Percentiles rank a stretch among this genome's conserved stretches.
Evolutionary conservation across 495 filamentous ascomycete species (phyloP).

Genomic region (Bacidia rubella): DNA sequence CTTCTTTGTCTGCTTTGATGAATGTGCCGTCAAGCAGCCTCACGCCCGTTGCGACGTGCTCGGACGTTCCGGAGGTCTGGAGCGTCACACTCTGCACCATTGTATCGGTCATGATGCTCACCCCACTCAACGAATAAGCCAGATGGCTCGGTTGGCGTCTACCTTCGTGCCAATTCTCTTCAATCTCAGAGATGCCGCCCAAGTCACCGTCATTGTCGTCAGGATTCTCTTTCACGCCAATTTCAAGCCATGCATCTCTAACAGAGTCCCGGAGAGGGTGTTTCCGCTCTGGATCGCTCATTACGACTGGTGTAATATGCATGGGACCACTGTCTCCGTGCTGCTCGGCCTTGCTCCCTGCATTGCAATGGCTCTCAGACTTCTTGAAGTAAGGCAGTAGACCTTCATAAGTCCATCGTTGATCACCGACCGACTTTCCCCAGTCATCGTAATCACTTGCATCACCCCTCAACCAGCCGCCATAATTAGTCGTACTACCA

Average conservation of each 20-base stretch:
- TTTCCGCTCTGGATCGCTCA: slow-evolving; percentile 12
- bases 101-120: slow-evolving; percentile 8
- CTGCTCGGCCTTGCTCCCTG: slow-evolving; percentile 8
- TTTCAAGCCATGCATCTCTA: neutral
- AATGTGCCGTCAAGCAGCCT: slow-evolving; percentile 16
- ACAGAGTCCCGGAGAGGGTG: slow-evolving; percentile 18
- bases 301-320: slow-evolving; percentile 10
- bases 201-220: slow-evolving; percentile 3
- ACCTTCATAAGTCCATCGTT: slow-evolving; percentile 24
- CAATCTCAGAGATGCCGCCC: neutral
- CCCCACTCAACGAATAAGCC: slow-evolving; percentile 10
- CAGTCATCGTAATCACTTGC: slow-evolving; percentile 28
- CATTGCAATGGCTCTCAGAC: slow-evolving; percentile 13
- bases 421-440: slow-evolving; percentile 23
- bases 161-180: slow-evolving; percentile 1
- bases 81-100: neutral
- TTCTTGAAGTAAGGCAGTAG: slow-evolving; percentile 22
- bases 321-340: slow-evolving; percentile 23
- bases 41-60: slow-evolving; percentile 17
- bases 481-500: slow-evolving; percentile 14
- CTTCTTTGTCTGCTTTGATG: slow-evolving; percentile 21
- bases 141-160: slow-evolving; percentile 1
- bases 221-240: neutral
- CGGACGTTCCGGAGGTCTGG: slow-evolving; percentile 17
- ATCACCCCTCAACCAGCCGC: slow-evolving; percentile 25